These are phyloP conservation scores for Allium cepa DNA, from an alignment of 106 monocot genomes.

Conservation along the genomic window DNA sequence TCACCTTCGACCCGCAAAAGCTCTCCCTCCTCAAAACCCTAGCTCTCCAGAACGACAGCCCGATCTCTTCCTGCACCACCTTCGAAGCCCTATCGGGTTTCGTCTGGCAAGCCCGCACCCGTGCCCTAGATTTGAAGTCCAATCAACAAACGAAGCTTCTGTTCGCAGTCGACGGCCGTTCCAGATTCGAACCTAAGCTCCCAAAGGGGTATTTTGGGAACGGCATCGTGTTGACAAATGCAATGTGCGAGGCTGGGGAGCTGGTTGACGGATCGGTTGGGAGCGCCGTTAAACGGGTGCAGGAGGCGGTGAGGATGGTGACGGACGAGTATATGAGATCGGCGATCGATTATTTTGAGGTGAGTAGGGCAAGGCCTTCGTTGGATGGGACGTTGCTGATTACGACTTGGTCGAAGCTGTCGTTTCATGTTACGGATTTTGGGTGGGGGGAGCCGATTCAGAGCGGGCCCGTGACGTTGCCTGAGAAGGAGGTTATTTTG, in stretches of 20 bases:
- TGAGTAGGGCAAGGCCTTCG: slow-evolving; percentile 56
- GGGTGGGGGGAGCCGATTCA: slow-evolving; percentile 76
- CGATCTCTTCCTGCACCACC: slow-evolving; percentile 33
- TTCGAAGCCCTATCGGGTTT: slow-evolving; percentile 67
- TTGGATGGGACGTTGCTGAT: slow-evolving; percentile 52
- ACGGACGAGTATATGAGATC: slow-evolving; percentile 64
- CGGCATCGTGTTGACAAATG: slow-evolving; percentile 74
- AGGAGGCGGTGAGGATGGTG: slow-evolving; percentile 54
- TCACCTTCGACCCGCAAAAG: slow-evolving; percentile 44
- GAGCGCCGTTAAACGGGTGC: slow-evolving; percentile 34
- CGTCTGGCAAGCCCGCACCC: slow-evolving; percentile 64
- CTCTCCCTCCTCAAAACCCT: slow-evolving; percentile 27
- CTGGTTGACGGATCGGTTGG: slow-evolving; percentile 38
- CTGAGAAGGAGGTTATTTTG: slow-evolving; percentile 80
- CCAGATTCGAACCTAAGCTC: slow-evolving; percentile 54
- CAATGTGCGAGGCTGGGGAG: slow-evolving; percentile 40
- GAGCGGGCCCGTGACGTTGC: slow-evolving; percentile 72
- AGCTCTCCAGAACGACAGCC: slow-evolving; percentile 20
- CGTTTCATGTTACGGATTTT: slow-evolving; percentile 70
- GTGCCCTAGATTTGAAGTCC: slow-evolving; percentile 29
- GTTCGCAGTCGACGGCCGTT: slow-evolving; percentile 72
- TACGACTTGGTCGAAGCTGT: slow-evolving; percentile 71
- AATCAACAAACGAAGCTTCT: slow-evolving; percentile 67
- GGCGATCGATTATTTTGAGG: slow-evolving; percentile 75
- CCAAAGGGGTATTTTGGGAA: slow-evolving; percentile 83